Evolutionary conservation across 352 stramenopile species (phyloP).

Genomic region (Phytophthora idaei): DNA sequence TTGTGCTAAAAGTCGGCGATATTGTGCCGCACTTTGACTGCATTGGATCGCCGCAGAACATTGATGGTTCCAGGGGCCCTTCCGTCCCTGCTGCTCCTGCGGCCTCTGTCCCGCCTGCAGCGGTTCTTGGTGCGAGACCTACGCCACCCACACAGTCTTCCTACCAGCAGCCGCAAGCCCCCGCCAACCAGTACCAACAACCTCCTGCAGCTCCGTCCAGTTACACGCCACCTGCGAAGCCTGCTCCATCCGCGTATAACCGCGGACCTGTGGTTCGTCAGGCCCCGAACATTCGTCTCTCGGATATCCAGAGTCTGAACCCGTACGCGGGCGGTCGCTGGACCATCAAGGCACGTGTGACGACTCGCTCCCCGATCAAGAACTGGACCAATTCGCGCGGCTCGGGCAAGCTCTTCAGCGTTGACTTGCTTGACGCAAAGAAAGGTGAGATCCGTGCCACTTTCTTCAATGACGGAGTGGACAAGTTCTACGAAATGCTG

Average conservation of each 20-base stretch:
- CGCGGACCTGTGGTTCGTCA: slow-evolving; percentile 82
- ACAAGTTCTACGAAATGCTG: slow-evolving; percentile 96
- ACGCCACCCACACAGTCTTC: slow-evolving; percentile 25
- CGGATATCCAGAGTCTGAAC: slow-evolving; percentile 92
- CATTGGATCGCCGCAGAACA: slow-evolving; percentile 77
- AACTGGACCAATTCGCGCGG: slow-evolving; percentile 97
- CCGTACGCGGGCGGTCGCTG: slow-evolving; percentile 93
- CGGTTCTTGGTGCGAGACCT: slow-evolving; percentile 40
- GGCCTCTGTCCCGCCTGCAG: slow-evolving; percentile 27
- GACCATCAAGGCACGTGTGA: slow-evolving; percentile 97
- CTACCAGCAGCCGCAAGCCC: slow-evolving; percentile 45
- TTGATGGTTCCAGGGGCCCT: slow-evolving; percentile 67
- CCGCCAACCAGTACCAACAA: slow-evolving; percentile 38
- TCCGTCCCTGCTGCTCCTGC: slow-evolving; percentile 28
- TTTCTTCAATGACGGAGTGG: slow-evolving; percentile 99
- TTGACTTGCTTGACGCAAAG: slow-evolving; percentile 95
- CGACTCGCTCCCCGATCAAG: slow-evolving; percentile 92
- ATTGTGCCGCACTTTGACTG: slow-evolving; percentile 77
- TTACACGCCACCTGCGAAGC: slow-evolving; percentile 38
- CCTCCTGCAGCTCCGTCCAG: slow-evolving; percentile 27
- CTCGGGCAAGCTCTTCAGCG: slow-evolving; percentile 96
- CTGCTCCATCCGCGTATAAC: slow-evolving; percentile 54
- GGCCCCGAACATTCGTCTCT: slow-evolving; percentile 81
- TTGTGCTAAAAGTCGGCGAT: slow-evolving; percentile 82
- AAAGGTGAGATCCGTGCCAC: slow-evolving; percentile 97